Conservation (phyloP, 306 rosid species). For the Ziziphus jujuba region DNA sequence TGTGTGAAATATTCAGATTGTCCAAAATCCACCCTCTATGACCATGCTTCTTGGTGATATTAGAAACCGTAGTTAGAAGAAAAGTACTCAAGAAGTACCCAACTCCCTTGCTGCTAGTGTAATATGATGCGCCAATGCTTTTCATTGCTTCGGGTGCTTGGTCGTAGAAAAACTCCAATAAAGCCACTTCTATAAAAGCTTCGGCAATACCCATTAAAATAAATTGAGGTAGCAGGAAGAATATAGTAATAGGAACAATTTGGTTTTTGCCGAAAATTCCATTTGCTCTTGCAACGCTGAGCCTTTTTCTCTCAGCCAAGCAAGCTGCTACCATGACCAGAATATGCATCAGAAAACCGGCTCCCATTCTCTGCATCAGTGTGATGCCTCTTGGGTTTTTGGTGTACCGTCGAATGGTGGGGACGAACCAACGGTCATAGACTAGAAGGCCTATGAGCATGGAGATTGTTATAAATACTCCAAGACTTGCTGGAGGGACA, state of each 20-base stretch:
- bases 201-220: slow-evolving; percentile 56
- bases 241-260: slow-evolving; percentile 49
- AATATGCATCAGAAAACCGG: slow-evolving; percentile 48
- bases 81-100: slow-evolving; percentile 63
- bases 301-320: slow-evolving; percentile 52
- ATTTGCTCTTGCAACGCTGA: slow-evolving; percentile 45
- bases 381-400: slow-evolving; percentile 72
- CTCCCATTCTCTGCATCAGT: slow-evolving; percentile 61
- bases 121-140: slow-evolving; percentile 62
- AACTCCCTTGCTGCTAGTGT: slow-evolving; percentile 44
- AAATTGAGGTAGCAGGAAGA: slow-evolving; percentile 68
- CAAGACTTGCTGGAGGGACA: slow-evolving; percentile 50
- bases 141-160: slow-evolving; percentile 73
- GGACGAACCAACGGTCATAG: slow-evolving; percentile 56
- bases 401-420: slow-evolving; percentile 36
- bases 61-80: slow-evolving; percentile 49
- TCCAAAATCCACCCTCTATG: slow-evolving; percentile 72
- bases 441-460: slow-evolving; percentile 44
- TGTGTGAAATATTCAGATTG: slow-evolving; percentile 54
- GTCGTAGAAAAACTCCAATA: slow-evolving; percentile 66
- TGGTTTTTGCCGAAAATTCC: slow-evolving; percentile 23
- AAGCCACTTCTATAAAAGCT: slow-evolving; percentile 51
- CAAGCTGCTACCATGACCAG: slow-evolving; percentile 42
- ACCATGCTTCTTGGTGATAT: slow-evolving; percentile 50
- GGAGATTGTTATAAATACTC: slow-evolving; percentile 39